A percentile compares a stretch with the other conserved stretches of the same genome.
phyloP scores from a whole-genome alignment of 1,139 yeast species.

The Protomyces pachydermus region DNA sequence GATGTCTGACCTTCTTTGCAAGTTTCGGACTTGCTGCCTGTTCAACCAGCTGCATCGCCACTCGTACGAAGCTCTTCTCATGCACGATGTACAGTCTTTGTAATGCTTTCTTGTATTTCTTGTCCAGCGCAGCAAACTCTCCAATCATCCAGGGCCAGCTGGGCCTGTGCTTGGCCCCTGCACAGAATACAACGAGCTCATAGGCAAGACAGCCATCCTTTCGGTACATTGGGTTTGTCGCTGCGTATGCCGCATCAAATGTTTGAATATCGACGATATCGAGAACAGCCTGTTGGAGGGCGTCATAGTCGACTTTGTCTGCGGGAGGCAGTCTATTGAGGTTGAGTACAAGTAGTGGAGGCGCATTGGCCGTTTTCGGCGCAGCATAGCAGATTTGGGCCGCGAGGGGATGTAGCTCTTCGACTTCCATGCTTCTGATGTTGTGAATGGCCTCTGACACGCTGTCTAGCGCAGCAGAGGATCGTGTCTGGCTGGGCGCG shows the following conservation, averaged over 20 bases:
- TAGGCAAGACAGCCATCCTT: neutral
- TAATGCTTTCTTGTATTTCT: conserved; percentile 52
- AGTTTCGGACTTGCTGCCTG: conserved; percentile 18
- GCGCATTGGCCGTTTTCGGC: neutral
- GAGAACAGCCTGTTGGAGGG: conserved; percentile 31
- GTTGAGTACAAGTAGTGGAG: conserved; percentile 30
- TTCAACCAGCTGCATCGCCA: conserved; percentile 58
- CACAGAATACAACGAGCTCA: conserved; percentile 28
- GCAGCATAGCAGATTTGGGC: neutral
- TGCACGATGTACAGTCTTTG: conserved; percentile 73
- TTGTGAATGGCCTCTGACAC: too few relatives aligned
- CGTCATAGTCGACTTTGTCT: conserved; percentile 29
- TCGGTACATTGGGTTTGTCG: neutral
- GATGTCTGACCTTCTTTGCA: conserved; percentile 33
- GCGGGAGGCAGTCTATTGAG: conserved; percentile 33
- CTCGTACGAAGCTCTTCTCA: conserved; percentile 84
- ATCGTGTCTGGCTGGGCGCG: too few relatives aligned
- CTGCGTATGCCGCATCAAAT: neutral
- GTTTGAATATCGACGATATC: conserved; percentile 26
- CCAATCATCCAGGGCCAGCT: conserved; percentile 76
- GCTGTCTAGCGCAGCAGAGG: too few relatives aligned
- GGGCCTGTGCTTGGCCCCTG: conserved; percentile 41
- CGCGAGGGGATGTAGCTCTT: neutral
- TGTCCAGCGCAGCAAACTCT: conserved; percentile 65
- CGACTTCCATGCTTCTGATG: neutral